Evolutionary conservation across 352 stramenopile species (phyloP).

Genomic region (Elongisporangium prolatum): DNA sequence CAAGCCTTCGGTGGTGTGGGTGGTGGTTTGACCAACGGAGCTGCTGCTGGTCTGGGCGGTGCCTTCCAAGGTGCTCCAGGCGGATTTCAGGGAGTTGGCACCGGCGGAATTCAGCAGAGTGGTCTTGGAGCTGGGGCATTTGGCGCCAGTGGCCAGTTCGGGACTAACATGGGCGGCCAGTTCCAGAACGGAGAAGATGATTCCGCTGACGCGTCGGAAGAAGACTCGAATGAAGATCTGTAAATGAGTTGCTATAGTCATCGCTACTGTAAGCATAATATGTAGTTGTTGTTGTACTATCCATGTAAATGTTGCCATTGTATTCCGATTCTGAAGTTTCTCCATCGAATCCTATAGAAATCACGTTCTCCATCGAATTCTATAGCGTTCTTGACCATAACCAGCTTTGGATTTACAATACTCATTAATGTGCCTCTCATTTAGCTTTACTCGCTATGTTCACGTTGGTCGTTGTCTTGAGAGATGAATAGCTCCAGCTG

Average conservation of each 20-base stretch:
- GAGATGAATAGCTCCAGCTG: too few relatives aligned
- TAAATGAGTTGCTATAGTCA: neutral
- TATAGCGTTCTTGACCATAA: too few relatives aligned
- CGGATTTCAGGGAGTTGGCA: neutral
- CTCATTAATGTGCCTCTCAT: too few relatives aligned
- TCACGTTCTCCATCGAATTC: too few relatives aligned
- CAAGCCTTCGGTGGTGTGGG: neutral
- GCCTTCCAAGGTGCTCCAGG: neutral
- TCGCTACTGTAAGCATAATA: too few relatives aligned
- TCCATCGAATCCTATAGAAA: too few relatives aligned
- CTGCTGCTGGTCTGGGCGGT: neutral
- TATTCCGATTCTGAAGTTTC: too few relatives aligned
- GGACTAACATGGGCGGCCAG: neutral
- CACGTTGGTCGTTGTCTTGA: too few relatives aligned
- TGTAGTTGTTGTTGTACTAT: too few relatives aligned
- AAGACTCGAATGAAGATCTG: neutral
- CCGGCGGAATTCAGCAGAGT: neutral
- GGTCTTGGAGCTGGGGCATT: neutral
- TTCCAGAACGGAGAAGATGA: neutral
- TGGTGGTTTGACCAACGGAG: neutral
- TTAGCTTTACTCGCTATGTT: too few relatives aligned
- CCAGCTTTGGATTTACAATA: too few relatives aligned
- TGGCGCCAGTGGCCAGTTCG: neutral
- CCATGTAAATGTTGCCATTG: too few relatives aligned
- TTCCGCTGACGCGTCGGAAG: neutral